These are phyloP conservation scores for Boletus speciosus DNA, from an alignment of 768 basidiomycete genomes.

Conservation along the genomic window DNA sequence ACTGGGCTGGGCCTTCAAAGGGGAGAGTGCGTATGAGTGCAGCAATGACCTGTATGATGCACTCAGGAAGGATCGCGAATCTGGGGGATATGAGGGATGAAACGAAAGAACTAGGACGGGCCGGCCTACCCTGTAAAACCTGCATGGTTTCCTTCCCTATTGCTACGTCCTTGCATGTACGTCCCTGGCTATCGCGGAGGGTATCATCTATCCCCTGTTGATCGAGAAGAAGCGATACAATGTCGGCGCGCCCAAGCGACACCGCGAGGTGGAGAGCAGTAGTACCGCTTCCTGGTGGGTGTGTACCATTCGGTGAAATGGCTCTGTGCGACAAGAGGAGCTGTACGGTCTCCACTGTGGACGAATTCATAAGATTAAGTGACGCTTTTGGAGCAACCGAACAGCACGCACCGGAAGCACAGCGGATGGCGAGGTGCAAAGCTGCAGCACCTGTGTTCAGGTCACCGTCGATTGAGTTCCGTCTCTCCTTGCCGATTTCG, in stretches of 20 bases:
- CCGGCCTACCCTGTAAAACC: conserved; percentile 60
- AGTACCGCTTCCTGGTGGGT: conserved; percentile 67
- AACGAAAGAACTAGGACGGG: not conserved
- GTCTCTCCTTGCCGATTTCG: conserved; percentile 67
- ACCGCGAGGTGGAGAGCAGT: conserved; percentile 76
- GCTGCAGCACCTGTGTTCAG: conserved; percentile 71
- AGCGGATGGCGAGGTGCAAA: conserved; percentile 79
- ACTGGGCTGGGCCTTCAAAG: conserved; percentile 39
- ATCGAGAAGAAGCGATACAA: conserved; percentile 72
- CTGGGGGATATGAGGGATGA: conserved; percentile 35
- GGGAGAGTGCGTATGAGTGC: conserved; percentile 68
- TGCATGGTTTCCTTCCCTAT: conserved; percentile 61
- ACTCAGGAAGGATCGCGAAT: conserved; percentile 72
- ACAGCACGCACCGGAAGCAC: conserved; percentile 60
- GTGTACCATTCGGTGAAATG: conserved; percentile 74
- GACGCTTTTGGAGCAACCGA: not conserved
- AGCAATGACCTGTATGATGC: conserved; percentile 73
- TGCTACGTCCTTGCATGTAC: conserved; percentile 70
- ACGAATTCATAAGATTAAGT: conserved; percentile 1
- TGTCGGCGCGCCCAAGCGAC: conserved; percentile 65
- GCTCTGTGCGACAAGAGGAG: conserved; percentile 68
- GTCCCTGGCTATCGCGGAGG: conserved; percentile 60
- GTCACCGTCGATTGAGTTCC: conserved; percentile 44
- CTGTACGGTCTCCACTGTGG: conserved; percentile 61
- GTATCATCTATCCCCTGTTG: conserved; percentile 82